Percentiles rank a stretch among this genome's conserved stretches.
Conservation (phyloP, 140 eudicot genomes). For the Oenanthe javanica region DNA sequence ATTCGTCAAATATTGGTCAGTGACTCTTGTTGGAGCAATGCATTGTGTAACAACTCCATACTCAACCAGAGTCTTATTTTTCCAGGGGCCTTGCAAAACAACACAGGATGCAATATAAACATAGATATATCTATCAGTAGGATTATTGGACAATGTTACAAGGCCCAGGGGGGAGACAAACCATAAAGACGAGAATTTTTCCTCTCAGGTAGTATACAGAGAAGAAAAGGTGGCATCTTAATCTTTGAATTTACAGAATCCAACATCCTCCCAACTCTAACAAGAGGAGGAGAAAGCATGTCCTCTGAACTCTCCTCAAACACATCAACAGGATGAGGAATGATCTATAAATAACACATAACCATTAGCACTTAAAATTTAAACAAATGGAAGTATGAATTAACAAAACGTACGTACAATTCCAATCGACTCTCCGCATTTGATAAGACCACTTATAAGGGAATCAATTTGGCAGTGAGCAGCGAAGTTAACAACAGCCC, state of each 20-base stretch:
- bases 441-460: conserved; percentile 24
- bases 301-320: conserved; percentile 41
- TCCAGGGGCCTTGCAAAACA: conserved; percentile 56
- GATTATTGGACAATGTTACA: conserved; percentile 24
- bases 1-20: conserved; percentile 59
- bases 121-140: neutral
- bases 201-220: conserved; percentile 50
- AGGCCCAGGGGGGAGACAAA: neutral
- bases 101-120: neutral
- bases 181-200: conserved; percentile 44
- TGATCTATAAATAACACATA: neutral
- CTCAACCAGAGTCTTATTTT: conserved; percentile 49
- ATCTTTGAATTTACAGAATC: conserved; percentile 22
- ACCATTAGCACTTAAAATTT: neutral
- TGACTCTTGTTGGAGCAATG: conserved; percentile 60
- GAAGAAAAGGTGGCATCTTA: conserved; percentile 28
- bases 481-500: conserved; percentile 27
- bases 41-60: conserved; percentile 74
- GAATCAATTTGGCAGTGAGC: conserved; percentile 26
- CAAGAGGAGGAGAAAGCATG: conserved; percentile 33
- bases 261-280: conserved; percentile 61
- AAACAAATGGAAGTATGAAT: neutral
- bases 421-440: conserved; percentile 34
- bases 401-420: conserved; percentile 19
- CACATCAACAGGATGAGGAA: conserved; percentile 26